These are phyloP conservation scores for Citrus sp. DNA, from an alignment of 345 rosid genomes.

Conservation along the genomic window DNA sequence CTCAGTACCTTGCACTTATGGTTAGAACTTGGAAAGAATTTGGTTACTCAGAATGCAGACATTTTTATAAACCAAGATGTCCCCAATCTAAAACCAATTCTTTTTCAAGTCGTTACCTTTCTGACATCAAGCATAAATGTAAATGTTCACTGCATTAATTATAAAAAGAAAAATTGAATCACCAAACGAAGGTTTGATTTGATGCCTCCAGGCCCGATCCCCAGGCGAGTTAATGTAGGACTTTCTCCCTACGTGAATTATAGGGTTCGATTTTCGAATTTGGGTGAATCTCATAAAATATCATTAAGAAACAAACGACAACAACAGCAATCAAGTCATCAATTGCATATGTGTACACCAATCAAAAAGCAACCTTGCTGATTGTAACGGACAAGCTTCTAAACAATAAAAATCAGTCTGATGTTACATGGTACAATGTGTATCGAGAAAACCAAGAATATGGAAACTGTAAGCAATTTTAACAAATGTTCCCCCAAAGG, in stretches of 20 bases:
- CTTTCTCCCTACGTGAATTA: too few species aligned
- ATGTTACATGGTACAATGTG: conserved; percentile 2
- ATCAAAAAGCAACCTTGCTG: not conserved
- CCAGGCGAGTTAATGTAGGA: too few species aligned
- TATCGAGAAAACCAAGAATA: not conserved
- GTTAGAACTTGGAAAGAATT: not conserved
- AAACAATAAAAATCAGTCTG: not conserved
- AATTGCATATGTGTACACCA: not conserved
- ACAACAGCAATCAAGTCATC: not conserved
- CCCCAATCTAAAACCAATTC: too few species aligned
- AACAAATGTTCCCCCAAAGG: conserved; percentile 2
- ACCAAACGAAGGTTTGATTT: too few species aligned
- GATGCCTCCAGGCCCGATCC: too few species aligned
- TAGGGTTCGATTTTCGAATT: not conserved
- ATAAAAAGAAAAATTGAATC: too few species aligned
- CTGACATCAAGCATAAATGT: too few species aligned
- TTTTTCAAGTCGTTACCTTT: too few species aligned
- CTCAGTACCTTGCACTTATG: conserved; percentile 13
- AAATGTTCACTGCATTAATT: too few species aligned
- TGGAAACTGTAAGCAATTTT: not conserved
- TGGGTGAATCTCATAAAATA: not conserved
- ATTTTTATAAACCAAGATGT: not conserved
- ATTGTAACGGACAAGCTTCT: not conserved
- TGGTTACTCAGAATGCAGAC: not conserved
- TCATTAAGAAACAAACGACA: not conserved